Base-by-base conservation (phyloP, 495 filamentous ascomycete genomes). In the Neurospora cerealis region DNA sequence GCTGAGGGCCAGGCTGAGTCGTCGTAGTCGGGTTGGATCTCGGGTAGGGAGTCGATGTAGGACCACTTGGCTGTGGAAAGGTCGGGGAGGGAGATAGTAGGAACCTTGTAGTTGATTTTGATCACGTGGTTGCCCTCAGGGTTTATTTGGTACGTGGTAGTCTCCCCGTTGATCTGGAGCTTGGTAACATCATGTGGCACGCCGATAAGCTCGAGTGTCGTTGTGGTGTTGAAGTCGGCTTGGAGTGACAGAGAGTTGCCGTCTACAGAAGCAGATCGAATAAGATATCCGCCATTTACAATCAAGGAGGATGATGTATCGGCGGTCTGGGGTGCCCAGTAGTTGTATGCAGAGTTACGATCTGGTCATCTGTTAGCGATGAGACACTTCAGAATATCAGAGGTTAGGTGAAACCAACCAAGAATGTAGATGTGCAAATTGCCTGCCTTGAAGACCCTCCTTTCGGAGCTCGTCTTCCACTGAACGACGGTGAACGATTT, bases 271-370 rank as follows among this genome's bases (percentile, higher is more conserved):
- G 89, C 91, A 9, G 83, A 88, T 17, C 93, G 88, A 38, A 94
- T 84, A n/a, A 95, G 89, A 77, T 94, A 94, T 7, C 91, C 90
- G 0, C 90, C 93, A 73, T 91, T 87, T 73, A 93, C 84, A 72
- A 94, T 91, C 4, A 93, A 81, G 74, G 77, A 76, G 0, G 88
- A 75, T 2, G 46, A 38, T 1, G 74, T 38, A 41, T 69, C 73
- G 0, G 80, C 80, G 13, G 90, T 78, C 73, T 91, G 83, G 2
- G 90, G 87, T 15, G 87, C 86, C 92, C 91, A 94, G 85, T 91
- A 93, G 76, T 92, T 89, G 81, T 93, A 93, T 0, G 90, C 91
- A n/a, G 87, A 83, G 80, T 92, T 90, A n/a, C 91, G 87, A 76
- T 91, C 89, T 79, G 62, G 36, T 74, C 70, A 73, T 72, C 0